phyloP scores from a whole-genome alignment of 768 basidiomycete species.

The Auriscalpium vulgare region DNA sequence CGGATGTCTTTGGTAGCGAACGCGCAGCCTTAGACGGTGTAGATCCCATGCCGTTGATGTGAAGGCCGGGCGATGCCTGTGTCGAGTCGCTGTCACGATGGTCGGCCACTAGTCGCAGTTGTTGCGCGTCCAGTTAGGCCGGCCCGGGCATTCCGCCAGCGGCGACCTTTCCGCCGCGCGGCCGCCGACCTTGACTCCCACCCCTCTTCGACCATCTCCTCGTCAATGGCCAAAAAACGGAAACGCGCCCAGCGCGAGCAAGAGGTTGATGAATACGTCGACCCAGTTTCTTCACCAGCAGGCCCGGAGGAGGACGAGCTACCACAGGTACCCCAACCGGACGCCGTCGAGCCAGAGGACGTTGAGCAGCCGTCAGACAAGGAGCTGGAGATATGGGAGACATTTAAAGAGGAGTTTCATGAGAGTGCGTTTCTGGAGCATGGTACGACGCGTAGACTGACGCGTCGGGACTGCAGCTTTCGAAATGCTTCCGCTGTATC shows the following conservation, averaged over 20 bases:
- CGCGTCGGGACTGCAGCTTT: conserved; percentile 1
- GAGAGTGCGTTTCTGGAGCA: neutral
- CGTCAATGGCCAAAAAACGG: neutral
- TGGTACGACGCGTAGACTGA: neutral
- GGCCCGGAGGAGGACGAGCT: neutral
- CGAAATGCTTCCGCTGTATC: conserved; percentile 14
- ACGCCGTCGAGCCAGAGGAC: neutral
- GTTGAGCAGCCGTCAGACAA: neutral
- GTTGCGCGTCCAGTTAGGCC: neutral
- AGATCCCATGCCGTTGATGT: conserved; percentile 41
- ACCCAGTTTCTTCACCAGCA: neutral
- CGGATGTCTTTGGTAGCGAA: conserved; percentile 38
- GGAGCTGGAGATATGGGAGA: conserved; percentile 8
- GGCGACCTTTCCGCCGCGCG: neutral
- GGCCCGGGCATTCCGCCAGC: neutral
- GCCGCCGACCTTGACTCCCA: neutral
- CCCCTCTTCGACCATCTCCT: neutral
- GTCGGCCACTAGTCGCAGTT: too few relatives aligned
- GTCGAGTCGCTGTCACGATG: neutral
- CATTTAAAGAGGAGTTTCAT: conserved; percentile 12
- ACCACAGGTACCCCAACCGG: neutral
- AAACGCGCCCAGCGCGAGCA: neutral
- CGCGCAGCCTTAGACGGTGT: conserved; percentile 53
- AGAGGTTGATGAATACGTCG: neutral
- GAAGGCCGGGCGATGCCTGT: too few relatives aligned